Conservation (phyloP, 2,329 filamentous ascomycete species). For the Phialophora macrospora region DNA sequence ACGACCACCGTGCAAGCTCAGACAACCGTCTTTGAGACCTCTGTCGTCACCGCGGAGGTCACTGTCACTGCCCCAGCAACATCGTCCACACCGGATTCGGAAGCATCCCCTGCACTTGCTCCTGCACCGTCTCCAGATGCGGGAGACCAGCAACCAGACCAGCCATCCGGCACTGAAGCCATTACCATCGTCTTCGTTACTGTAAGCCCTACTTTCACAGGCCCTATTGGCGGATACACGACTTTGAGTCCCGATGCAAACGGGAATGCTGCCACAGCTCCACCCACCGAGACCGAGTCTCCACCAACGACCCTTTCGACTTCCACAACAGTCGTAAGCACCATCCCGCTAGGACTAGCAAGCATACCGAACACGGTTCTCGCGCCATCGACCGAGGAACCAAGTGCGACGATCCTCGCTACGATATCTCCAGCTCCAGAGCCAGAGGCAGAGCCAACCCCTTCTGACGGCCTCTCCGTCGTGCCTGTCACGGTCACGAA, state of each 20-base stretch:
- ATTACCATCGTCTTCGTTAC: slow-evolving; percentile 56
- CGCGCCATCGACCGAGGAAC: background rate
- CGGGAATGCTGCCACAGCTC: slow-evolving; percentile 4
- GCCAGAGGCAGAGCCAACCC: background rate
- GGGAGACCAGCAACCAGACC: slow-evolving; percentile 1
- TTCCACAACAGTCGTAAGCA: background rate
- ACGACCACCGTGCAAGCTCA: slow-evolving; percentile 26
- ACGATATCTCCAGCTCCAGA: background rate
- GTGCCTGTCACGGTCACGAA: slow-evolving; percentile 15
- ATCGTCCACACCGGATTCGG: background rate
- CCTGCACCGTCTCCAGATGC: slow-evolving; percentile 2
- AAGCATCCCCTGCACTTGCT: background rate
- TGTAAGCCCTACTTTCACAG: slow-evolving; percentile 56
- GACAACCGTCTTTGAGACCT: slow-evolving; percentile 25
- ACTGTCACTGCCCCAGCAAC: slow-evolving; percentile 11
- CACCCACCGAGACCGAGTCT: background rate
- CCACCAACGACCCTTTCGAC: background rate
- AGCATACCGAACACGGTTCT: slow-evolving; percentile 1
- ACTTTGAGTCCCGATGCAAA: slow-evolving; percentile 41
- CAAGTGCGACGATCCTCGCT: background rate
- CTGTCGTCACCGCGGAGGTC: slow-evolving; percentile 26
- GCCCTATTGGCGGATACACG: slow-evolving; percentile 53
- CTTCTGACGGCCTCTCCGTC: slow-evolving; percentile 5
- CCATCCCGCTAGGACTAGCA: slow-evolving; percentile 4
- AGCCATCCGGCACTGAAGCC: slow-evolving; percentile 9